Evolutionary conservation across 805 yeast species (phyloP), one percentile per base, ranked within the genome.

Genomic region (Candida gorgasii): DNA sequence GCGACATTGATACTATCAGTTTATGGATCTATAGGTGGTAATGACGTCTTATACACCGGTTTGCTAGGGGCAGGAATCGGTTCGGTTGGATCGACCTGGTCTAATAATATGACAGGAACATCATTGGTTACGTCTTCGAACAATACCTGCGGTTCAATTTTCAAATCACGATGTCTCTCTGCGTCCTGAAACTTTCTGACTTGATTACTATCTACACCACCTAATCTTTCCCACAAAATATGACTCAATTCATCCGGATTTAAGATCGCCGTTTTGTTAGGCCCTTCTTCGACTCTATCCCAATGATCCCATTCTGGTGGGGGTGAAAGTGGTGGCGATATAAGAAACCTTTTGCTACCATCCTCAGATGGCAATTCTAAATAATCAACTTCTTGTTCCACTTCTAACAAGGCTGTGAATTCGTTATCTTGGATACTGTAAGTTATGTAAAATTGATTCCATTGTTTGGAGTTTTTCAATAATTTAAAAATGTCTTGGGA

Each of bases 261-360:
- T 40, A 58, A 59, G 4, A 70, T 55, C 0, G 73, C 43, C 37
- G 61, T 57, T 22, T 54, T 51, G 40, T 63, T 62, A 8, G 76
- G 76, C 0, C 72, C 71, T 9, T 69, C 75, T 45, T 70, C 76
- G 0, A 54, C 63, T 37, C 56, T 65, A 38, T 61, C 62, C 65
- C 67, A 70, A 40, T 67, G 66, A 45, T 68, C 62, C 76, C 76
- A 70, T 34, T 64, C 76, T 0, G 67, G 51, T 3, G 69, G 75
- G 0, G 76, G 76, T 8, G 73, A 68, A 7, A 65, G 48, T 6
- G 76, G 76, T 3, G 76, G 76, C 37, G 70, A 67, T n/a, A 70
- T 70, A 35, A 70, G 62, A 42, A 69, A 70, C 12, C 75, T 43
- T 27, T 62, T 55, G 38, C 64, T 59, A 11, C 64, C 69, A 7